These are phyloP conservation scores for Uronychia binucleata DNA, from an alignment of 73 alveolate species.

Conservation along the genomic window DNA sequence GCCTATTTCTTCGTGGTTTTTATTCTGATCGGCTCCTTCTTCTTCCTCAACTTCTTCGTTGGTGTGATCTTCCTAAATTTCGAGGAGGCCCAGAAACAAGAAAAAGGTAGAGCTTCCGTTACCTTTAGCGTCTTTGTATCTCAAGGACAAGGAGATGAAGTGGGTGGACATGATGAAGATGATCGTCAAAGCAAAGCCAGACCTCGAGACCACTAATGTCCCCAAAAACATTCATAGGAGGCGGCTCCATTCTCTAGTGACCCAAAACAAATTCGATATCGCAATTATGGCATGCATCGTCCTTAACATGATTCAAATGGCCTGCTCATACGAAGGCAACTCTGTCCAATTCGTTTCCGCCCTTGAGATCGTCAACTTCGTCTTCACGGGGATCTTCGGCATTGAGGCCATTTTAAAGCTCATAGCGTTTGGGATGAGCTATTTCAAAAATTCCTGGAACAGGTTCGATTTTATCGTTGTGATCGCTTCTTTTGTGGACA, in stretches of 20 bases:
- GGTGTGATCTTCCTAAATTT: constrained; percentile 95
- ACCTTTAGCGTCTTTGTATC: background rate
- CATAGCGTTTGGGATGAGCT: constrained; percentile 75
- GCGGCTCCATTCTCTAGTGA: constrained; percentile 55
- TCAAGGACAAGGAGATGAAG: constrained; percentile 52
- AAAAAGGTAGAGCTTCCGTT: no score
- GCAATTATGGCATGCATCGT: constrained; percentile 86
- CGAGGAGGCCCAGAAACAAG: constrained; percentile 79
- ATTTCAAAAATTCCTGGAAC: constrained; percentile 87
- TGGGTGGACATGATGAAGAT: constrained; percentile 76
- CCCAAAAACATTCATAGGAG: constrained; percentile 56
- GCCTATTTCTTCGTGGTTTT: constrained; percentile 2
- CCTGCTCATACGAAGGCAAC: constrained; percentile 79
- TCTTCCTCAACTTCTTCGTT: constrained; percentile 91
- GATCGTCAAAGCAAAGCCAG: constrained; percentile 66
- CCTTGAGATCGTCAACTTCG: constrained; percentile 55
- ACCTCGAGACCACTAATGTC: constrained; percentile 56
- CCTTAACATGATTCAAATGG: constrained; percentile 92
- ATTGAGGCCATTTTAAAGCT: constrained; percentile 81
- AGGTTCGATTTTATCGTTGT: constrained; percentile 91
- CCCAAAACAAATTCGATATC: constrained; percentile 68
- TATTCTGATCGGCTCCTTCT: constrained; percentile 88
- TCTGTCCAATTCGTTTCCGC: constrained; percentile 22
- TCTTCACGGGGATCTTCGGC: constrained; percentile 71
- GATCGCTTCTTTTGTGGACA: constrained; percentile 76